Percentiles rank a stretch among this genome's conserved stretches.
Evolutionary conservation across 192 early-diverging fungal genomes (phyloP).

Genomic region (Mortierella hygrophila): DNA sequence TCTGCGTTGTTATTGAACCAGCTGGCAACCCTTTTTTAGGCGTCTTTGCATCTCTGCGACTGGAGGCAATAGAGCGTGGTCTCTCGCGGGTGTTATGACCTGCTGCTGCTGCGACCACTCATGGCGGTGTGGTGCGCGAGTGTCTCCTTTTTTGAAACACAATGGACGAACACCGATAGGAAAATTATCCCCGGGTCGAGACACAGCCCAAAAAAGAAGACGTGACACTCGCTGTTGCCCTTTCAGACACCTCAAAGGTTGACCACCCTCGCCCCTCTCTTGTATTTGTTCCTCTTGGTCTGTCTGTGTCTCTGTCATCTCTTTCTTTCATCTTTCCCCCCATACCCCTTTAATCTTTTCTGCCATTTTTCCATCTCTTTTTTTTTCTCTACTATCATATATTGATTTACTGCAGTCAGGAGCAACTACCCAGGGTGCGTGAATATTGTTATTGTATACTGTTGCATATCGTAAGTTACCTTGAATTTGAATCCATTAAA

Average conservation of each 20-base stretch:
- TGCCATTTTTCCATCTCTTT: too few relatives aligned
- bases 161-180: background rate
- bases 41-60: background rate
- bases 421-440: background rate
- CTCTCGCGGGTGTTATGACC: background rate
- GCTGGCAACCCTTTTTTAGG: background rate
- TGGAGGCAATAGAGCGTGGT: background rate
- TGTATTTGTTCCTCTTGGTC: background rate
- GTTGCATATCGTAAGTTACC: background rate
- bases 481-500: background rate
- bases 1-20: background rate
- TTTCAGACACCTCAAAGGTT: background rate
- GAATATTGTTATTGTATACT: background rate
- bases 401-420: background rate
- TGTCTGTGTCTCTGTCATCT: background rate
- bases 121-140: background rate
- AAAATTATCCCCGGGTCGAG: background rate
- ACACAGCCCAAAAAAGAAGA: background rate
- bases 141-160: background rate
- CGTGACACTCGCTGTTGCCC: background rate
- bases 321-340: background rate
- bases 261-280: background rate
- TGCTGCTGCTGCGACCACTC: background rate
- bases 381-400: too few relatives aligned
- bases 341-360: too few relatives aligned